Base-by-base conservation (phyloP, 768 basidiomycete species). In the Russula olivacea region DNA sequence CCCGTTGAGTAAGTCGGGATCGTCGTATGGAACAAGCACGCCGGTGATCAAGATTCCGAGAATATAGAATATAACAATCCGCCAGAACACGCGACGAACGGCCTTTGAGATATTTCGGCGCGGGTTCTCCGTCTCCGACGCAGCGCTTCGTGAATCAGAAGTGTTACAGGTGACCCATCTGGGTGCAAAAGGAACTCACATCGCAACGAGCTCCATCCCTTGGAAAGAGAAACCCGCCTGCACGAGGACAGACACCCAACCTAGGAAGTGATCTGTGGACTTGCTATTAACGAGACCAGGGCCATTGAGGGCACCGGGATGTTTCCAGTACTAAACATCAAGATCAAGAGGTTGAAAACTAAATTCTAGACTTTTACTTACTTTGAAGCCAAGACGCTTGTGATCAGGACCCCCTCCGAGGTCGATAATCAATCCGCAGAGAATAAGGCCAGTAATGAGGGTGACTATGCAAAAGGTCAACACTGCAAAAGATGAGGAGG, bases 61-160 rank as follows among this genome's bases (percentile, higher is more conserved):
- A 64, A 90, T 79, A 68, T 91, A 92, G 80, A 92, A 92, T 32
- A 91, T 66, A 9, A 88, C 65, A 68, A 96, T 87, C 65, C 93
- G 85, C 75, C 83, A 89, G 72, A 91, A 89, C 5, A 93, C 89
- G 23, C 87, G 79, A 41, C 81, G 78, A 55, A 91, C 84, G 25
- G 90, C 89, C 70, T 84, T 89, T 25, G 83, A 77, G 66, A 94
- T 89, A 69, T 89, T 91, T 34, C 86, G 84, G 41, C 89, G 83
- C 8, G 92, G 91, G 69, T 81, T 89, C 70, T 83, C 78, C 0
- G 88, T 86, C 73, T 93, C 91, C 0, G 86, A 88, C 19, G 88
- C 89, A 30, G 87, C 83, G 59, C 86, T 87, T 57, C 53, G 61
- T 43, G 4, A 17, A 21, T 52, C 38, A 52, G 28, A 14, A 43